Evolutionary conservation across 208 protist species (phyloP).

Genomic region (Tetramitus jugosus): DNA sequence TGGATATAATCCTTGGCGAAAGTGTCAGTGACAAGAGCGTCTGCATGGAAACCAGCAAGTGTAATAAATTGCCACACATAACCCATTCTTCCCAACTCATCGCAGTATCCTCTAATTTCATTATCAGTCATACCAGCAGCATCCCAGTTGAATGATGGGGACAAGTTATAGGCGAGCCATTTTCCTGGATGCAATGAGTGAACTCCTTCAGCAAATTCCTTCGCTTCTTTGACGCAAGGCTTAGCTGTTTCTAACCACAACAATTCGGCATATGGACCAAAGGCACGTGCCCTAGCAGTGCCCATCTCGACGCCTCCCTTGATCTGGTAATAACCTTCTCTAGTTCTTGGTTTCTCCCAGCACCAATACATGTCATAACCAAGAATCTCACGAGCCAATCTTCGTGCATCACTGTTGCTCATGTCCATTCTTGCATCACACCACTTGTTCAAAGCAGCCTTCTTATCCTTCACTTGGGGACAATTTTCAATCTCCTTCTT

Average conservation of each 20-base stretch:
- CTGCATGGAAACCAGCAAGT: slow-evolving; percentile 61
- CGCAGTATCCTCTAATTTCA: slow-evolving; percentile 44
- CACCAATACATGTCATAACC: slow-evolving; percentile 42
- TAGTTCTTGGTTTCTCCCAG: slow-evolving; percentile 53
- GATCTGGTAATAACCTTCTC: slow-evolving; percentile 56
- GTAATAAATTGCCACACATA: slow-evolving; percentile 72
- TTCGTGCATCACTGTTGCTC: slow-evolving; percentile 33
- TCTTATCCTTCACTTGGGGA: slow-evolving; percentile 22
- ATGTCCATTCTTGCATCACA: slow-evolving; percentile 20
- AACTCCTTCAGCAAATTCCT: slow-evolving; percentile 52
- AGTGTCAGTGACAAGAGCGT: slow-evolving; percentile 48
- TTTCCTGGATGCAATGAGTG: slow-evolving; percentile 44
- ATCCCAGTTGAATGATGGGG: slow-evolving; percentile 76
- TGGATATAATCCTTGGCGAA: slow-evolving; percentile 51
- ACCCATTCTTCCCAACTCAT: slow-evolving; percentile 36
- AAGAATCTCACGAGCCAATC: slow-evolving; percentile 38
- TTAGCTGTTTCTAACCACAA: slow-evolving; percentile 67
- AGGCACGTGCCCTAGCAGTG: slow-evolving; percentile 47
- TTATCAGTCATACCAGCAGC: slow-evolving; percentile 47
- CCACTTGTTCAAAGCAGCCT: slow-evolving; percentile 25
- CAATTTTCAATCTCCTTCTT: slow-evolving; percentile 32
- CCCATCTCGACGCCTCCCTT: slow-evolving; percentile 42
- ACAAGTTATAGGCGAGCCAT: slow-evolving; percentile 68
- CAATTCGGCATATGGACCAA: slow-evolving; percentile 58
- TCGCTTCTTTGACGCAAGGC: slow-evolving; percentile 50